Evolutionary conservation across 1,284 basidiomycete species (phyloP), one percentile per base, ranked within the genome.

Genomic region (Cutaneotrichosporon dermatis): DNA sequence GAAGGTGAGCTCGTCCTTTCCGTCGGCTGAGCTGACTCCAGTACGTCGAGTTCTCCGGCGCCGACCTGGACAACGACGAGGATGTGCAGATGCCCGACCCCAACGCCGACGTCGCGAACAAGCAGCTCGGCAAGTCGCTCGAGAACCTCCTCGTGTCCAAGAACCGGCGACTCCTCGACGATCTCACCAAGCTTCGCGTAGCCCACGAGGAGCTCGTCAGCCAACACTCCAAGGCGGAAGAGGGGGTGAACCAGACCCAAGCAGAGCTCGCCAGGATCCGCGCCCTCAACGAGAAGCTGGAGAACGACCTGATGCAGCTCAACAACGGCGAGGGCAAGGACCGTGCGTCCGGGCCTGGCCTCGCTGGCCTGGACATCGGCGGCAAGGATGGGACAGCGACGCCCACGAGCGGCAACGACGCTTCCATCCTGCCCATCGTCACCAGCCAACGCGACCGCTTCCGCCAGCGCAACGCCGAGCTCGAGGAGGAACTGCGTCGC

Each of bases 401-500:
- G 8, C 48, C 48, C 4, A 15, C 41, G 5, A 75, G 80, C 25
- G 85, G 87, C 4, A 87, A 62, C 35, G 92, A 96, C 69, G 90
- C 88, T 0, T 93, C 91, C 0, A 96, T 96, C 67, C 78, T 97
- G 12, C 92, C 92, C 0, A 98, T 99, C 66, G 94, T 99, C 42
- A 98, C 95, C 0, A 90, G 89, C 65, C 96, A 99, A 75, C 83
- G 94, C 59, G 95, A 99, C 73, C 85, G 94, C 5, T 98, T 98
- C 84, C 84, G 94, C 54, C 89, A 92, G 73, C 85, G 95, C 13
- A 98, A 98, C 72, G 89, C 91, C 15, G 95, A 99, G 74, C 84
- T 99, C 9, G 95, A 99, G 79, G 93, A 98, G 87, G 93, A 99
- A 79, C 83, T 99, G 7, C 88, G 92, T 50, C 90, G 88, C 67